Base-by-base conservation (phyloP, 2,329 filamentous ascomycete species). In the Beauveria sp. region DNA sequence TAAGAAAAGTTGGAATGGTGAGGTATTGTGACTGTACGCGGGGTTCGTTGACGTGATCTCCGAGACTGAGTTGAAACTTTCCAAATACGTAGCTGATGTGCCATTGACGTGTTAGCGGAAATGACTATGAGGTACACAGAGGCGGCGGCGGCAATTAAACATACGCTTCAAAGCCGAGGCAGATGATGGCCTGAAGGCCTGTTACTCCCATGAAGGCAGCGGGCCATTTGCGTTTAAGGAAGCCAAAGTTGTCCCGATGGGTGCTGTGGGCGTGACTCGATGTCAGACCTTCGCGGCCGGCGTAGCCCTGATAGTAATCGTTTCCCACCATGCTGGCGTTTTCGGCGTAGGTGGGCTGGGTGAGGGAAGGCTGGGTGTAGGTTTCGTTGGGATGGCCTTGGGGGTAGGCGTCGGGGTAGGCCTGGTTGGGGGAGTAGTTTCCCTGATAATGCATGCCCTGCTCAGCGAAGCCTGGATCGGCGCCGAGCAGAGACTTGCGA, bases 1-100 rank as follows among this genome's bases (percentile, higher is more conserved):
- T 91, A 62, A 99, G 81, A 76, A 97, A 98, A 43, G 93, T 98
- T 28, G 95, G 93, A 65, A 99, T 96, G 0, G 93, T 87, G 71
- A 81, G 83, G 67, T 81, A 79, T 64, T 85, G 81, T 14, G 85
- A 80, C 58, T 77, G 74, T 49, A 78, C 75, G 18, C 72, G 65
- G 55, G 69, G 65, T 34, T 75, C 71, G 61, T 76, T 69, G 49
- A 78, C 70, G 51, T 78, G 75, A 14, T 72, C 67, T 12, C 71
- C 68, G 47, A 88, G 74, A 65, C 80, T 86, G 49, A 76, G 76
- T 73, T 97, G 91, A 75, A 97, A 98, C 68, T 86, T 86, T 65
- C 83, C 92, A 71, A 98, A 99, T 53, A 96, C 86, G 75, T 95
- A 99, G 69, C 91, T 96, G 69, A 38, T 60, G 38, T 60, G 64